Evolutionary conservation across 768 basidiomycete species (phyloP), one percentile per base, ranked within the genome.

Genomic region (Suillus ampliporus): DNA sequence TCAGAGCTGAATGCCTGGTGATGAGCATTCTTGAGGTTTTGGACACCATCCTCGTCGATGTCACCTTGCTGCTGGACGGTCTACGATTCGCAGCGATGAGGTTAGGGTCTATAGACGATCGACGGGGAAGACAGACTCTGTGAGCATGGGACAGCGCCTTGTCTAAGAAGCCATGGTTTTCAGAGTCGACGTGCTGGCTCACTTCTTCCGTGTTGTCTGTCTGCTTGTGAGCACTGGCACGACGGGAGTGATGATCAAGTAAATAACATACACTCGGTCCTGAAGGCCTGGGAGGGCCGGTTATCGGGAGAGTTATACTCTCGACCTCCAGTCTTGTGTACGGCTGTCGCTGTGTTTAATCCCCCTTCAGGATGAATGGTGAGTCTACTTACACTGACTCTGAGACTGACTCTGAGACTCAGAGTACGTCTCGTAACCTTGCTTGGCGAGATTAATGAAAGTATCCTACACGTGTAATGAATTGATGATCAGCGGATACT

Each of bases 401-500:
- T 62, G 53, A 28, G 67, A 57, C 64, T 63, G 53, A 66, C 64
- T 26, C 13, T 62, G 53, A 28, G 67, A 44, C 10, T 62, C 50
- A 67, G 79, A 76, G 77, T 86, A 86, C 71, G 85, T 79, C 43
- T 84, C 74, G 67, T 83, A 74, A 65, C 86, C 86, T 74, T 92
- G 74, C 75, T 92, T 89, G 11, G 90, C 92, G 67, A 93, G 73
- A 62, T 85, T 86, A 41, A 91, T 82, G 68, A 93, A 83, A 62
- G 73, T 81, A 64, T 91, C 90, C 91, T 90, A 40, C 15, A 37
- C 5, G 28, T 26, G 19, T 13, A 1, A 51, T 51, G 19, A 41
- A 14, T 43, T 17, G 14, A 34, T 60, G 31, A 9, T 31, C 31
- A 35, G 37, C n/a, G 66, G n/a, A n/a, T n/a, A n/a, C n/a, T 35